Evolutionary conservation across 495 filamentous ascomycete species (phyloP).

Genomic region (Aspergillus incahuasiensis): DNA sequence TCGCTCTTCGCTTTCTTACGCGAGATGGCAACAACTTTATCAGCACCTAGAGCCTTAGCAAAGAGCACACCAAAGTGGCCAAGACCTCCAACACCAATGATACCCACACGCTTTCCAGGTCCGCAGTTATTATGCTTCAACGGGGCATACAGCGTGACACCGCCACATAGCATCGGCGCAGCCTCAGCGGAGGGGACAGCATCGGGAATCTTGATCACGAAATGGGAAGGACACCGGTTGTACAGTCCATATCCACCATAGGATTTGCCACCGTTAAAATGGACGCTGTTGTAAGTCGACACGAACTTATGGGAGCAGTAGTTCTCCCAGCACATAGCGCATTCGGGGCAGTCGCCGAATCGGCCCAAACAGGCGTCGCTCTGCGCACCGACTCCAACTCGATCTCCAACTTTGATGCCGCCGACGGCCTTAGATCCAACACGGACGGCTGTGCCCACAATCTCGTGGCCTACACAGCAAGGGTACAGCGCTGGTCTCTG

Average conservation of each 20-base stretch:
- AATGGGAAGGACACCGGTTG: constrained; percentile 65
- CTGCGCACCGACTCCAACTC: constrained; percentile 86
- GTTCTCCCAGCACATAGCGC: constrained; percentile 56
- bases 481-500: constrained; percentile 58
- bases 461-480: constrained; percentile 77
- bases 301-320: constrained; percentile 61
- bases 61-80: constrained; percentile 65
- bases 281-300: constrained; percentile 37
- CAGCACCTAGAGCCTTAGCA: constrained; percentile 64
- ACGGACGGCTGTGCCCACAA: constrained; percentile 71
- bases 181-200: constrained; percentile 51
- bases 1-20: constrained; percentile 60
- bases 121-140: constrained; percentile 69
- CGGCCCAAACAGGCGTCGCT: constrained; percentile 59
- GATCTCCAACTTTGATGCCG: constrained; percentile 73
- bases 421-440: constrained; percentile 63
- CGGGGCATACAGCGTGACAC: constrained; percentile 73
- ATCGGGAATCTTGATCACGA: constrained; percentile 77
- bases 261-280: constrained; percentile 53
- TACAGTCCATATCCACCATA: constrained; percentile 71
- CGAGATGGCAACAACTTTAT: constrained; percentile 76
- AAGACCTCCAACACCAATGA: constrained; percentile 79
- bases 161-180: constrained; percentile 83
- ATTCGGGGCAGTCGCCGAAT: constrained; percentile 64
- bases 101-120: constrained; percentile 77